phyloP scores from a whole-genome alignment of 225 moss, liverwort and hornwort genomes.

The Physcomitrellopsis africana region DNA sequence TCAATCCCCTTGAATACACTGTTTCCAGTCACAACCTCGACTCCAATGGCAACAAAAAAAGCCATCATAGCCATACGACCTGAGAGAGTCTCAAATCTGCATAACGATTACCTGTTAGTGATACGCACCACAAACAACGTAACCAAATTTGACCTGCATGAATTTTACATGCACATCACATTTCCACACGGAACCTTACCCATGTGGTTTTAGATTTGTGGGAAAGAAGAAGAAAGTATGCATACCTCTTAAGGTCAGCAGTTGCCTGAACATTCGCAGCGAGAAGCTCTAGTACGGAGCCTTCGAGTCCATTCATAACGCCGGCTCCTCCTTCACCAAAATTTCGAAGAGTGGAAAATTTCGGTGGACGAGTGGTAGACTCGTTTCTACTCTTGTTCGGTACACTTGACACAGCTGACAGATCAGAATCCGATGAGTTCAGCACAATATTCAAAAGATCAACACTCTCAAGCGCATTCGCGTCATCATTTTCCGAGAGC shows the following conservation, averaged over 20 bases:
- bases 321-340: slow-evolving; percentile 86
- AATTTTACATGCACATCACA: too few species aligned
- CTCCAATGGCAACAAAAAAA: slow-evolving; percentile 80
- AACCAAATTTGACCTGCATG: neutral
- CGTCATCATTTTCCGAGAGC: neutral
- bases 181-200: too few species aligned
- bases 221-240: neutral
- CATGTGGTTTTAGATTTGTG: too few species aligned
- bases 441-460: slow-evolving; percentile 45
- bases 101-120: neutral
- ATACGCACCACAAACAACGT: neutral
- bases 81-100: slow-evolving; percentile 89
- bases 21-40: slow-evolving; percentile 81
- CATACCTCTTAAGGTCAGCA: slow-evolving; percentile 74
- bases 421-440: slow-evolving; percentile 39
- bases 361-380: slow-evolving; percentile 58
- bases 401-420: slow-evolving; percentile 13
- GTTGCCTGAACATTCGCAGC: slow-evolving; percentile 91
- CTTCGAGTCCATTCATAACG: slow-evolving; percentile 78
- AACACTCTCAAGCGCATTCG: slow-evolving; percentile 25
- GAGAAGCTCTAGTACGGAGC: slow-evolving; percentile 91
- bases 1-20: slow-evolving; percentile 89
- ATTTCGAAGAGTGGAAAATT: slow-evolving; percentile 84
- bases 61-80: slow-evolving; percentile 98
- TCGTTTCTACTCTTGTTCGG: slow-evolving; percentile 27